These are phyloP conservation scores for Neurospora sp. DNA, from an alignment of 495 filamentous ascomycete species.

Conservation along the genomic window DNA sequence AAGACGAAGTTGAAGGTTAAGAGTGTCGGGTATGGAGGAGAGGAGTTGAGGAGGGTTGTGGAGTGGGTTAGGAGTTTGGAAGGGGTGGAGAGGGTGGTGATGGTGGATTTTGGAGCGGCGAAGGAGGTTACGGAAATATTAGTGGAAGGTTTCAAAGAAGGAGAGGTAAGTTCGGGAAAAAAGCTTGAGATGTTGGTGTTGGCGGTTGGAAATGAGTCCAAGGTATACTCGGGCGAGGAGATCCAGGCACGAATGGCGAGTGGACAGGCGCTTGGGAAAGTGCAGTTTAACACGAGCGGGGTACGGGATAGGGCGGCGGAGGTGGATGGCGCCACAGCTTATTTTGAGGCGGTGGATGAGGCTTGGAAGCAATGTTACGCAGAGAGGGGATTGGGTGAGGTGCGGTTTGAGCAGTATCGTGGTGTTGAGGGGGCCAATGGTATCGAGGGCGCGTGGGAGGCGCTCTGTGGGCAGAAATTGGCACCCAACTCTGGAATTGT, in stretches of 20 bases:
- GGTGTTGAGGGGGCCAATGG: neutral
- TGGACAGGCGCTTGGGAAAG: neutral
- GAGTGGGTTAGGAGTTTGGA: neutral
- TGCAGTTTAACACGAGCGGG: conserved; percentile 1
- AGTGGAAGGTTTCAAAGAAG: neutral
- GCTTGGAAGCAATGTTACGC: conserved; percentile 1
- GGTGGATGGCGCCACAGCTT: neutral
- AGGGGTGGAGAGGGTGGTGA: neutral
- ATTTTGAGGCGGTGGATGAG: neutral
- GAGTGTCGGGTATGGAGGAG: neutral
- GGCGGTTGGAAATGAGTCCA: conserved; percentile 1
- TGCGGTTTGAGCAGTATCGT: neutral
- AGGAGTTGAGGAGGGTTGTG: neutral
- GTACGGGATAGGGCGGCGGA: neutral
- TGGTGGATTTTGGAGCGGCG: conserved; percentile 4
- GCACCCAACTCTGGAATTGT: neutral
- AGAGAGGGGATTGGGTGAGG: neutral
- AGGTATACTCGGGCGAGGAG: conserved; percentile 2
- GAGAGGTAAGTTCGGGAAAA: neutral
- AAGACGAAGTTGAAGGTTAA: neutral
- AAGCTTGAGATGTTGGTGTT: neutral
- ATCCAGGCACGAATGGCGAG: neutral
- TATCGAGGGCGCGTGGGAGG: conserved; percentile 2
- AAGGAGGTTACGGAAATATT: neutral
- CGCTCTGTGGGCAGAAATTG: neutral